Evolutionary conservation across 192 early-diverging fungal genomes (phyloP), one percentile per base, ranked within the genome.

Genomic region (Gonapodya sp.): DNA sequence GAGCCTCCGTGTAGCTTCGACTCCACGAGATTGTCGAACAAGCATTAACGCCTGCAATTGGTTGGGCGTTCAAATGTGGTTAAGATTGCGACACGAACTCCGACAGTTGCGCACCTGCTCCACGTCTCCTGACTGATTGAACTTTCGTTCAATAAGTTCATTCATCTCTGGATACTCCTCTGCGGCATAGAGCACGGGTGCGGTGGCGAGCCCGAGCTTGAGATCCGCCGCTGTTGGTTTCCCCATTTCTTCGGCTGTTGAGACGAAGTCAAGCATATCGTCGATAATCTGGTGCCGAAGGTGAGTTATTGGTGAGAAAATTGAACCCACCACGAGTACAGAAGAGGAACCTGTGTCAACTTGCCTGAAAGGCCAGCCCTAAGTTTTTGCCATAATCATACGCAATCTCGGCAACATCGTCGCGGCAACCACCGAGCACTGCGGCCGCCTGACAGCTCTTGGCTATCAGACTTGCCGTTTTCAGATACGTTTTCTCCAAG

Each of bases 281-380:
- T 97, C 95, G 1, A 97, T 89, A 14, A 96, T 77, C 75, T 77
- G 75, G 8, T 34, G 8, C n/a, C n/a, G n/a, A n/a, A n/a, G n/a
- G n/a, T n/a, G n/a, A n/a, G n/a, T n/a, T n/a, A n/a, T n/a, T n/a
- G 64, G 64, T 16, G 64, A 16, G 64, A 30, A 30, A 30, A 72
- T 72, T 16, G 64, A 72, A 30, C 64, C 64, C 64, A 30, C 30
- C 64, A 72, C 16, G 16, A 16, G 16, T 18, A 30, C 64, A 30
- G 64, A 30, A n/a, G n/a, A n/a, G n/a, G n/a, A n/a, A n/a, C n/a
- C n/a, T n/a, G n/a, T 0, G 31, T 81, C 74, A 34, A 2, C 78
- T 83, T 84, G 94, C 92, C 90, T 98, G 96, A 83, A 99, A 97
- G 1, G 95, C 95, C n/a, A 99, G 85, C 18, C 97, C 97, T 36